Evolutionary conservation across 2,329 filamentous ascomycete species (phyloP), one percentile per base, ranked within the genome.

Genomic region (Ophiosphaerella narmari): DNA sequence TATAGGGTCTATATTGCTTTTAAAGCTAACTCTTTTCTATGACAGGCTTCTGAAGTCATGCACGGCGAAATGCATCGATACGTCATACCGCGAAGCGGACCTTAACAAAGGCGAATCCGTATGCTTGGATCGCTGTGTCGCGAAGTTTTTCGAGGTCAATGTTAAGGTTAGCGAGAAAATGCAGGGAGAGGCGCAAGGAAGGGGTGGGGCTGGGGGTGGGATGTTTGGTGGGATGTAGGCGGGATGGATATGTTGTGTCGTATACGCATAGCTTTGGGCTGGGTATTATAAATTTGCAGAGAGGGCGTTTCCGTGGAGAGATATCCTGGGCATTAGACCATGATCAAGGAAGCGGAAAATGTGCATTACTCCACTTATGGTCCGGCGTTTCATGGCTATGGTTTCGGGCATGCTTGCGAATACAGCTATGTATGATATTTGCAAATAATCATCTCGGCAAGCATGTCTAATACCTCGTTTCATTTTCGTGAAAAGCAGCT

Each of bases 91-190:
- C 74, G 94, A 99, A 80, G 86, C 85, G 75, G 93, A 99, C 67
- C 86, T 99, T 70, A 96, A 97, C 85, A 99, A 99, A 81, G 95
- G 92, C 82, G 94, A 99, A 79, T 91, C 89, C 64, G 94, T 99
- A 66, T 99, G 95, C 80, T 86, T 99, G 65, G 94, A 99, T 80
- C 90, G 94, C 70, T 99, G 95, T 79, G 90, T 95, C 50, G 84
- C 89, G 72, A 99, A 99, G 81, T 99, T 97, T 82, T 97, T 99
- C 79, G 93, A 97, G 67, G 92, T 96, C 70, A 96, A 96, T 76
- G 86, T 96, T 81, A 97, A 97, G 82, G 90, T 97, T 52, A 93
- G 89, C 68, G 92, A 97, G 79, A 90, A 95, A 79, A 91, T 97
- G 86, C 91, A 97, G 78, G 86, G 87, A 59, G 89, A 96, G 77